Base-by-base conservation (phyloP, 208 protist species). In the Crithidia expoeki region DNA sequence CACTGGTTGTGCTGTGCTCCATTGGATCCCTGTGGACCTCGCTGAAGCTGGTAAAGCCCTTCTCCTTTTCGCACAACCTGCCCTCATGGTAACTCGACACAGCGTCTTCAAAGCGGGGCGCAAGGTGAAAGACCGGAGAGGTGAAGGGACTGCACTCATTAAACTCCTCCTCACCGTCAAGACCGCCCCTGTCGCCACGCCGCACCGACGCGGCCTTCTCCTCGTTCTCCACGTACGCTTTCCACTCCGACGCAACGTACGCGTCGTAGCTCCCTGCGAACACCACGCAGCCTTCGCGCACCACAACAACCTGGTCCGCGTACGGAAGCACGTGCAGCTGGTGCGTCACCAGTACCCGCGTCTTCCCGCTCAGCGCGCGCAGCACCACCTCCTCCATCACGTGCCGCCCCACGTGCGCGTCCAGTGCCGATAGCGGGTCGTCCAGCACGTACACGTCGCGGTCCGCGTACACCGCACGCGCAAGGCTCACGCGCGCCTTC, bases 321-420 rank as follows among this genome's bases (percentile, higher is more conserved):
- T 83, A 36, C 0, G 75, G 50, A 12, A 98, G 46, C 16, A 94
- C 84, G 65, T 99, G 96, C n/a, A 98, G 47, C 58, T 96, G 90
- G 81, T 99, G 97, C 14, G 97, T 98, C 10, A 97, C 94, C 0
- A 99, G 80, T 7, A 99, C 62, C 9, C 92, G 82, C 10, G 96
- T 98, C 65, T 93, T 97, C 23, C 56, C 49, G 4, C 23, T 44
- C 23, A 99, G 76, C 4, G 60, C 17, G n/a, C 94, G 74, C 0
- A 83, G 47, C 4, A 93, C 34, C 10, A 81, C 62, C 30, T 91
- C 81, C 0, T 57, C 46, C 56, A 95, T 58, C 2, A 96, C 65
- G 0, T 57, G 56, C 10, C 77, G 33, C 36, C 82, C 86, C 9
- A 98, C 94, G 44, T 95, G 79, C 27, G 85, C 92, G 81, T 99